Evolutionary conservation across 1,284 basidiomycete species (phyloP), one percentile per base, ranked within the genome.

Genomic region (Sutorius eximius): DNA sequence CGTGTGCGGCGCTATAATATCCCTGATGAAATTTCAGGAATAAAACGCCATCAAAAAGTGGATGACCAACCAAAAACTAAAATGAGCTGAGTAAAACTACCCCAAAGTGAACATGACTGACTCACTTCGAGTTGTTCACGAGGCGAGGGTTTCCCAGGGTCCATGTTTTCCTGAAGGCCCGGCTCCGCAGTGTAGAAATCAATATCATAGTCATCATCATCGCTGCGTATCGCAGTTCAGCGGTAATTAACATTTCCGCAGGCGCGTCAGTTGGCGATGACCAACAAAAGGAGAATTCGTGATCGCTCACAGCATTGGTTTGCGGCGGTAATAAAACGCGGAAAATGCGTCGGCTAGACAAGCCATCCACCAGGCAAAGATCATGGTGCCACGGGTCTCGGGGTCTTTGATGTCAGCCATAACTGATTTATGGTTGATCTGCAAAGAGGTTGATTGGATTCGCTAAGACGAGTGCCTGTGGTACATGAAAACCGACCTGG

Each of bases 291-390:
- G 12, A 47, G 53, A 77, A 76, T 27, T 27, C 5, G 52, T 66
- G 73, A 48, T 75, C 70, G 70, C 89, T 79, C 55, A 91, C 86
- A 86, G 69, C 61, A 77, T 69, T 4, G 84, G 83, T 67, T 83
- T 82, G 36, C 82, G 74, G 37, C 84, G 77, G 68, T 84, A 83
- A 68, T 83, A 86, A 38, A 80, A 77, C 2, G 83, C 74, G 36
- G 79, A 75, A 61, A 81, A 82, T 1, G 82, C 81, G 56, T 89
- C 87, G 4, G 77, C 73, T 32, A 86, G 64, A 64, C 80, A 82
- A 16, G 82, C 80, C 70, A 83, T 77, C 83, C 85, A 87, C 91
- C 92, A 95, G 2, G 91, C 86, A 67, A 91, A 93, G 43, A 90
- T 86, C 85, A 91, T 88, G 3, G 86, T 89, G 22, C 87, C 86